phyloP scores from a whole-genome alignment of 306 rosid species.

The Bauhinia variegata region DNA sequence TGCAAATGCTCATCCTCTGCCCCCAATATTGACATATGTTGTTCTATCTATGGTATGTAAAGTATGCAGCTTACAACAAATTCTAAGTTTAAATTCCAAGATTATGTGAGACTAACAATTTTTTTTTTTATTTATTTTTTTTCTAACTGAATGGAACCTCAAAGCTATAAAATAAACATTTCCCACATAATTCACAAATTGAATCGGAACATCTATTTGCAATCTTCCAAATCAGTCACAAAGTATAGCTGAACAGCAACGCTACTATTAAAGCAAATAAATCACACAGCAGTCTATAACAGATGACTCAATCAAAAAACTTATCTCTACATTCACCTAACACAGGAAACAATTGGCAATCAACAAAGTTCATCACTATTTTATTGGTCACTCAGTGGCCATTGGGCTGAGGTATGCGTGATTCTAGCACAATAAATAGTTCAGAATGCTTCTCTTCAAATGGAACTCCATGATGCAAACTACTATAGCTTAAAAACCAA shows the following conservation, averaged over 20 bases:
- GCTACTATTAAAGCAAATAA: too few relatives aligned
- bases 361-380: neutral
- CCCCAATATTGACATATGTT: conserved; percentile 1
- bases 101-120: neutral
- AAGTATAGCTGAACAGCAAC: too few relatives aligned
- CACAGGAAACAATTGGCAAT: neutral
- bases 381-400: too few relatives aligned
- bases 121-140: too few relatives aligned
- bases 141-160: conserved; percentile 1
- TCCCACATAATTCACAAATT: conserved; percentile 13
- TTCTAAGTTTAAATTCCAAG: conserved; percentile 5
- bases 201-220: neutral
- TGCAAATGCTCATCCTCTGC: conserved; percentile 23
- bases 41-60: conserved; percentile 2
- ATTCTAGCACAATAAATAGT: neutral
- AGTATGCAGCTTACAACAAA: conserved; percentile 16
- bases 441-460: neutral
- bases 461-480: neutral
- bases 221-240: neutral
- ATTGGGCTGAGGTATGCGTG: too few relatives aligned
- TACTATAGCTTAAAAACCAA: neutral
- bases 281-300: neutral
- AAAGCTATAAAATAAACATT: neutral
- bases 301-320: neutral
- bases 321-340: neutral